Evolutionary conservation across 768 basidiomycete genomes (phyloP).

Genomic region (Phaeolepiota aurea): DNA sequence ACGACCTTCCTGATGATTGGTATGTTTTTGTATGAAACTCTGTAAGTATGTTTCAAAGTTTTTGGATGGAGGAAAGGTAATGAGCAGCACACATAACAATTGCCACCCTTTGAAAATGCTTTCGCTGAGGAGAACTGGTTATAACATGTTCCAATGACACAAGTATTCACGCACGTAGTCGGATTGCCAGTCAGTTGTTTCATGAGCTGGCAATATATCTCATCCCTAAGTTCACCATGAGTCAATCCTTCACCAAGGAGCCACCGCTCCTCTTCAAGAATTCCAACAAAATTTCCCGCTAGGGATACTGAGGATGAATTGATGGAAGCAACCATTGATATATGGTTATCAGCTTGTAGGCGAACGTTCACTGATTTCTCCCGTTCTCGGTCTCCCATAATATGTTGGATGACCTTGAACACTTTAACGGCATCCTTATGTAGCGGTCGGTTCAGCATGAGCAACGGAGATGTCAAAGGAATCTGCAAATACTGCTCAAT

Average conservation of each 20-base stretch:
- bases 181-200: conserved; percentile 86
- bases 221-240: conserved; percentile 83
- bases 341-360: conserved; percentile 31
- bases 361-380: conserved; percentile 51
- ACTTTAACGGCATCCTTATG: conserved; percentile 74
- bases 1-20: conserved; percentile 59
- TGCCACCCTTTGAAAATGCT: conserved; percentile 92
- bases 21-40: conserved; percentile 69
- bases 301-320: conserved; percentile 42
- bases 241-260: conserved; percentile 70
- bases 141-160: background rate
- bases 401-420: conserved; percentile 85
- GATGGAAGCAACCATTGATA: conserved; percentile 34
- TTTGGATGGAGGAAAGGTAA: conserved; percentile 90
- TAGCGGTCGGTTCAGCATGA: conserved; percentile 57
- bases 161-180: conserved; percentile 45
- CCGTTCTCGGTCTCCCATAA: conserved; percentile 89
- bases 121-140: conserved; percentile 40
- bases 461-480: conserved; percentile 65
- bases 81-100: conserved; percentile 80
- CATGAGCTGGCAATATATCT: conserved; percentile 89
- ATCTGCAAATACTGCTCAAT: conserved; percentile 23
- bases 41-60: conserved; percentile 83
- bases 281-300: conserved; percentile 20
- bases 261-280: conserved; percentile 85